These are phyloP conservation scores for Fusarium subglutinans DNA, from an alignment of 2,329 filamentous ascomycete species.

Conservation along the genomic window DNA sequence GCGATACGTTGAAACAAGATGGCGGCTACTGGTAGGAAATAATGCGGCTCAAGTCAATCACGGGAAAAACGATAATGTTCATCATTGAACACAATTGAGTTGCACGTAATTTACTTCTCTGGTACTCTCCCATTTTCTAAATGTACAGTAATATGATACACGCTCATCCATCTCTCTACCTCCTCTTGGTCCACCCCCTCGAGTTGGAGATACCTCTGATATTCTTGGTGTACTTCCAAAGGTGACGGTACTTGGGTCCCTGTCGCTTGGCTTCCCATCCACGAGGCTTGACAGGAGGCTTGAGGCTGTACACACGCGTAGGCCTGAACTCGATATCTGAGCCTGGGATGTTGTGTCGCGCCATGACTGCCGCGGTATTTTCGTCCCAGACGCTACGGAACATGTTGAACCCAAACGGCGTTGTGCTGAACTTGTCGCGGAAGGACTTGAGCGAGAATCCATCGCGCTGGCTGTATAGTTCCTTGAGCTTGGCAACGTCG, in stretches of 20 bases:
- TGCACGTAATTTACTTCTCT: conserved; percentile 8
- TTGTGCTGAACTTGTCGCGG: conserved; percentile 73
- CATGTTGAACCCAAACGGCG: conserved; percentile 82
- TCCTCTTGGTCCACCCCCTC: conserved; percentile 54
- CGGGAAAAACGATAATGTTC: neutral
- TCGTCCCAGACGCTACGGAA: conserved; percentile 95
- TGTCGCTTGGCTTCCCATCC: conserved; percentile 74
- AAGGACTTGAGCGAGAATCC: conserved; percentile 81
- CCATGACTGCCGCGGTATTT: conserved; percentile 86
- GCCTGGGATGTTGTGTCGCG: conserved; percentile 76
- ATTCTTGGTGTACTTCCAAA: conserved; percentile 72
- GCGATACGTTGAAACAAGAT: neutral
- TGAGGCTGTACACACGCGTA: conserved; percentile 76
- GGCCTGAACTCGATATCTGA: conserved; percentile 86
- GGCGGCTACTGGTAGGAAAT: neutral
- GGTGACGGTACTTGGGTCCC: conserved; percentile 70
- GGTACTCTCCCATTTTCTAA: conserved; percentile 39
- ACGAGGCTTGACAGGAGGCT: conserved; percentile 67
- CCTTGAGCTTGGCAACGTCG: conserved; percentile 66
- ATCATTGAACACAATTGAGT: neutral
- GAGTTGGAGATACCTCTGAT: conserved; percentile 59
- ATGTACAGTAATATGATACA: conserved; percentile 44
- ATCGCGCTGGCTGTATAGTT: conserved; percentile 64
- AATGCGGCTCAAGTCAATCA: neutral
- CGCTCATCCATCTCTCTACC: conserved; percentile 36